Base-by-base conservation (phyloP, 495 filamentous ascomycete species). In the Aspergillus leporis region DNA sequence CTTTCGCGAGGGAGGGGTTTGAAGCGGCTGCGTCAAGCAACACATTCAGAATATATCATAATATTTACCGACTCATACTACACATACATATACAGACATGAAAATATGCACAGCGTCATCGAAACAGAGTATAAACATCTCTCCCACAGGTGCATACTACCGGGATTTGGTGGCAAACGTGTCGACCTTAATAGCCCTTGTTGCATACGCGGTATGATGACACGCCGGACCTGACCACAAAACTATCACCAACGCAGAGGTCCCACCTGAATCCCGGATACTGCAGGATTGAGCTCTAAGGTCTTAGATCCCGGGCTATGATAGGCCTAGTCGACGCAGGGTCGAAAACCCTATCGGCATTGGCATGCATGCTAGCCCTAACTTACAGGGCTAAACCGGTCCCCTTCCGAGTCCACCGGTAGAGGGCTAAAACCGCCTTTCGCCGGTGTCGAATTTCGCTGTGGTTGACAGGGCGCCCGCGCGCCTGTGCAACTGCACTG, bases 341-440 rank as follows among this genome's bases (percentile, higher is more conserved):
- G 32, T 14, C 38, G 38, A 41, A 18, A 41, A 16, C 38, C 38
- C 38, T 41, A 41, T 41, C 38, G 38, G 16, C 16, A 36, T 41
- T 41, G 38, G 38, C 38, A 41, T 41, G 38, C 12, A 41, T 8
- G 32, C 16, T 1, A 36, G 31, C 30, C 36, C 22, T 38, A 28
- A n/a, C 41, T 80, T 62, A 91, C 22, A 91, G 77, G 49, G 89
- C 89, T 56, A 91, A 66, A 5, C 89, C 89, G 5, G 87, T 90
- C 14, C 90, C 90, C 66, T 90, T 88, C 52, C 88, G 84, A 1
- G 89, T 91, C 89, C 90, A 93, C 61, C 89, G 78, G 71, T 93
- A 93, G 56, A 92, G 69, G 12, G 87, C 82, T 22, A 93, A 72
- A 36, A 91, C 81, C 36, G 91, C 89, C 48, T 89, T 85, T 38